Conservation (phyloP, 352 stramenopile genomes). For the Pythium rishiriense region DNA sequence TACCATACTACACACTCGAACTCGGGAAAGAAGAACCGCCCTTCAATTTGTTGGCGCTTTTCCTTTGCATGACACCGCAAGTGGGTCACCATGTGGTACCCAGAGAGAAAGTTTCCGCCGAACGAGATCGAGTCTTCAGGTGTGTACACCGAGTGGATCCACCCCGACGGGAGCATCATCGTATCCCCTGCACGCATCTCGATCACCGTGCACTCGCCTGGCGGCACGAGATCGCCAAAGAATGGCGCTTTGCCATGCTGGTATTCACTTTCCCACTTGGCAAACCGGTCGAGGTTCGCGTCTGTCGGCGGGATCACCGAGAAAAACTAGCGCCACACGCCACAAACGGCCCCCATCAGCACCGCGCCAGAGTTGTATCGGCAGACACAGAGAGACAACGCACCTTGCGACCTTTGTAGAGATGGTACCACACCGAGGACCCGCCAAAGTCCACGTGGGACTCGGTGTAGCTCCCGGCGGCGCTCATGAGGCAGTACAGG, state of each 20-base stretch:
- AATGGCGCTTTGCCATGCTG: conserved; percentile 27
- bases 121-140: conserved; percentile 46
- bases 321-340: conserved; percentile 33
- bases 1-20: conserved; percentile 44
- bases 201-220: conserved; percentile 31
- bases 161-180: conserved; percentile 45
- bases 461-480: conserved; percentile 44
- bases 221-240: conserved; percentile 26
- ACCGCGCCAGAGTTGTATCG: background rate
- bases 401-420: conserved; percentile 42
- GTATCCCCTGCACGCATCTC: conserved; percentile 40
- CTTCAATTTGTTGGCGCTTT: conserved; percentile 26
- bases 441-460: conserved; percentile 49
- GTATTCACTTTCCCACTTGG: conserved; percentile 31
- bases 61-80: conserved; percentile 37
- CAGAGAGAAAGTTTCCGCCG: conserved; percentile 43
- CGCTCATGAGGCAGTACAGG: conserved; percentile 47
- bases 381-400: background rate
- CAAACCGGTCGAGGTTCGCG: conserved; percentile 34
- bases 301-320: conserved; percentile 43
- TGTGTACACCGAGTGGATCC: conserved; percentile 49
- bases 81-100: conserved; percentile 41
- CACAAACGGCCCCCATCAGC: background rate
- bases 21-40: conserved; percentile 37
- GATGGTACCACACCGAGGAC: conserved; percentile 49